Evolutionary conservation across 257 asterid genomes (phyloP).

Genomic region (Jasminum sambac): DNA sequence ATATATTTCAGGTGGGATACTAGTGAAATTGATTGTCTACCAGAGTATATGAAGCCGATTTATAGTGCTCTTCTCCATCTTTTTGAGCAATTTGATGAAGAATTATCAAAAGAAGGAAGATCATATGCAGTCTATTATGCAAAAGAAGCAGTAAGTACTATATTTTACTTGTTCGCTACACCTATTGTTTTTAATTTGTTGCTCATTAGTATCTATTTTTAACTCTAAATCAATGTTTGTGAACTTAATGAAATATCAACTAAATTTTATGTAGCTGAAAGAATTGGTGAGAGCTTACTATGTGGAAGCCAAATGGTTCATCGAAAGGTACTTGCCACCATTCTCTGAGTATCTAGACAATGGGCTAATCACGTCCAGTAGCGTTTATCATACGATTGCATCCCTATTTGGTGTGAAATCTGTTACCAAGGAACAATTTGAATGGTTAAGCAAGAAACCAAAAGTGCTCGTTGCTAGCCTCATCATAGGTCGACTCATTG

Average conservation of each 20-base stretch:
- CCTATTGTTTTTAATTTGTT: no score
- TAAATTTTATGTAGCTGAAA: not conserved
- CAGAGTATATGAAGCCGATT: not conserved
- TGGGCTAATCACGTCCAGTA: not conserved
- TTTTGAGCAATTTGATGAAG: not conserved
- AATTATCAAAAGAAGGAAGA: no score
- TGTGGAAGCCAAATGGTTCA: no score
- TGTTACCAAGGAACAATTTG: not conserved
- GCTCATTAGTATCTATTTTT: no score
- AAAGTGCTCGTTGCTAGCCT: not conserved
- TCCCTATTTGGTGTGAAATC: not conserved
- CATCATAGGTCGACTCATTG: not conserved
- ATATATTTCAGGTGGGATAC: not conserved
- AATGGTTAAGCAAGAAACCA: no score
- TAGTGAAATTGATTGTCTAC: not conserved
- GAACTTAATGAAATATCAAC: not conserved
- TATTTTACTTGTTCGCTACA: not conserved
- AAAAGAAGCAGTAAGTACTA: not conserved
- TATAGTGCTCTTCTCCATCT: not conserved
- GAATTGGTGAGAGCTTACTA: not conserved
- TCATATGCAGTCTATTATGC: no score
- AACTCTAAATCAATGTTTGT: no score
- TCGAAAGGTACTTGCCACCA: not conserved
- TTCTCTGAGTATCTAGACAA: not conserved
- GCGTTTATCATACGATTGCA: not conserved